These are phyloP conservation scores for Ceratocystis albifundus DNA, from an alignment of 2,329 filamentous ascomycete genomes.

Conservation along the genomic window DNA sequence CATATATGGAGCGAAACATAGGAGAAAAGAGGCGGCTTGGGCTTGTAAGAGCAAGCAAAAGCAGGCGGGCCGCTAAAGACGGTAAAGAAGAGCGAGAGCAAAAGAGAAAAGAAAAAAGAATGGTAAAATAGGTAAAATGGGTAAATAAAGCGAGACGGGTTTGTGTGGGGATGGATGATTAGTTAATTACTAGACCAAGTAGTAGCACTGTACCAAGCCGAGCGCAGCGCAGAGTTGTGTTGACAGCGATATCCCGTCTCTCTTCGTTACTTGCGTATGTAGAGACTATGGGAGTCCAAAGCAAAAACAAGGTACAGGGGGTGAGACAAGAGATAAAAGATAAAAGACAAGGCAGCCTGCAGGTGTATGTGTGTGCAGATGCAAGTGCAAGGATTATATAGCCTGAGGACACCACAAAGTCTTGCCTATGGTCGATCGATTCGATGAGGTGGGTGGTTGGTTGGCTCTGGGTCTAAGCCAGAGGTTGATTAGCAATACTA, in stretches of 20 bases:
- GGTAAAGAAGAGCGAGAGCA: neutral
- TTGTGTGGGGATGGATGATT: too few species aligned
- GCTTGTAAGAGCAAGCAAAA: slow-evolving; percentile 11
- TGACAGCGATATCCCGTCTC: too few species aligned
- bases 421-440: neutral
- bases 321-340: too few species aligned
- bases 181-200: too few species aligned
- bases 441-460: neutral
- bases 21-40: neutral
- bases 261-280: too few species aligned
- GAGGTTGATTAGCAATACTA: neutral
- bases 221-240: too few species aligned
- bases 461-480: neutral
- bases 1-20: slow-evolving; percentile 5
- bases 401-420: neutral
- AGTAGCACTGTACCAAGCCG: too few species aligned
- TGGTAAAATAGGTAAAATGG: slow-evolving; percentile 21
- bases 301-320: too few species aligned
- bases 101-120: neutral
- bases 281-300: too few species aligned
- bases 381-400: neutral
- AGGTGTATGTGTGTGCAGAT: too few species aligned
- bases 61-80: neutral
- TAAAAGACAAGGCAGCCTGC: neutral
- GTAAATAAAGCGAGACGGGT: neutral